Percentiles rank a stretch among this genome's conserved stretches.
Conservation (phyloP, 257 asterid genomes). For the Jaltomata sinuosa region DNA sequence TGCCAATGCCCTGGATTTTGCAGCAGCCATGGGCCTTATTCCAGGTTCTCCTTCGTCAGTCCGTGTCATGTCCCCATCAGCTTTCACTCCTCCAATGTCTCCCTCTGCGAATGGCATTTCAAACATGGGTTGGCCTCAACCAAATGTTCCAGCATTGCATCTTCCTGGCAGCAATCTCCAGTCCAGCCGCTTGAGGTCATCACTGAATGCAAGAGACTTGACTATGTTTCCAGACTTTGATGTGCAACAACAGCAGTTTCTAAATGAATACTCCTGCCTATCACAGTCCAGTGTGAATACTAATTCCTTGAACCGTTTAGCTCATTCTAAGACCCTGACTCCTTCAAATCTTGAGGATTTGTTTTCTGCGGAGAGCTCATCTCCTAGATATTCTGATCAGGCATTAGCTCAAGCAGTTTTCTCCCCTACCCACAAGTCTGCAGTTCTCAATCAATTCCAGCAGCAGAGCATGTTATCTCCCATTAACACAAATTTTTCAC, state of each 20-base stretch:
- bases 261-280: constrained; percentile 34
- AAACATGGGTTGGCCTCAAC: constrained; percentile 53
- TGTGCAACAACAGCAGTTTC: constrained; percentile 39
- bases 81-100: constrained; percentile 70
- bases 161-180: constrained; percentile 67
- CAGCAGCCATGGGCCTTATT: constrained; percentile 49
- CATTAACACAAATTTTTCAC: constrained; percentile 44
- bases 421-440: constrained; percentile 57
- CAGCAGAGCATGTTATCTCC: constrained; percentile 72
- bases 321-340: constrained; percentile 34
- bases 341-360: constrained; percentile 75
- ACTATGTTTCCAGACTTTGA: constrained; percentile 35
- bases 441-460: constrained; percentile 57
- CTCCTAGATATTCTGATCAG: too few relatives aligned
- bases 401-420: constrained; percentile 34
- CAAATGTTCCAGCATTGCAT: constrained; percentile 60
- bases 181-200: constrained; percentile 71
- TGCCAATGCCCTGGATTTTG: constrained; percentile 48
- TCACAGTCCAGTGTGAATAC: constrained; percentile 17
- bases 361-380: constrained; percentile 54
- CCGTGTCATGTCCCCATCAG: constrained; percentile 38
- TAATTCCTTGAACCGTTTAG: constrained; percentile 38
- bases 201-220: constrained; percentile 55
- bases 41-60: constrained; percentile 64
- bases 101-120: constrained; percentile 48